phyloP scores from a whole-genome alignment of 179 eudicot species.

The Sideroxylon spinosum region DNA sequence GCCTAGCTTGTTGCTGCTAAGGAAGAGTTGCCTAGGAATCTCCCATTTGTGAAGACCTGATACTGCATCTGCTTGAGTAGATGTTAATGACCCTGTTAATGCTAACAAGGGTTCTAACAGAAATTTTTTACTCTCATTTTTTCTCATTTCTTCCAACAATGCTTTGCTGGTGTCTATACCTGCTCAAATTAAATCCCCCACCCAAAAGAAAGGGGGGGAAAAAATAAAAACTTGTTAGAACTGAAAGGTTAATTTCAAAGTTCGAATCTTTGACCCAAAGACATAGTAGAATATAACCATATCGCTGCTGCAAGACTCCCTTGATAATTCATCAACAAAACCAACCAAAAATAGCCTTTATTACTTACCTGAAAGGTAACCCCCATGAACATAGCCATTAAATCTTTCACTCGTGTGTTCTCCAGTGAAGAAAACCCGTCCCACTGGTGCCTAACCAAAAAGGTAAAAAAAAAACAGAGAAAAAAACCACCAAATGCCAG shows the following conservation, averaged over 20 bases:
- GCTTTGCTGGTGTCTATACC: slow-evolving; percentile 74
- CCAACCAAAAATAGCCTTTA: background rate
- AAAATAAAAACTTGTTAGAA: too few species aligned
- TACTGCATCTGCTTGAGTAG: slow-evolving; percentile 40
- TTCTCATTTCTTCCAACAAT: slow-evolving; percentile 60
- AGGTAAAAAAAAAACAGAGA: too few species aligned
- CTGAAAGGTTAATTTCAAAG: too few species aligned
- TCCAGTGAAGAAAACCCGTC: slow-evolving; percentile 70
- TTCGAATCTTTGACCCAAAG: too few species aligned
- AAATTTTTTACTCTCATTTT: slow-evolving; percentile 32
- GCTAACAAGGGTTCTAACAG: slow-evolving; percentile 59
- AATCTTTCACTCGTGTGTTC: slow-evolving; percentile 91
- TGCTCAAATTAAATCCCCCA: slow-evolving; percentile 17
- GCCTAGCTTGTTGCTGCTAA: slow-evolving; percentile 49
- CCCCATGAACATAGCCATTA: slow-evolving; percentile 90
- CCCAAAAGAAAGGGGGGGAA: background rate
- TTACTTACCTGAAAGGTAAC: slow-evolving; percentile 65
- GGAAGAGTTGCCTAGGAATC: slow-evolving; percentile 53
- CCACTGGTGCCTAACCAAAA: slow-evolving; percentile 62
- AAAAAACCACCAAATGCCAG: background rate
- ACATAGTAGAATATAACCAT: too few species aligned
- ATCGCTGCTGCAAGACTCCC: too few species aligned
- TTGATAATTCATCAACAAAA: too few species aligned
- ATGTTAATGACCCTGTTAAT: slow-evolving; percentile 42
- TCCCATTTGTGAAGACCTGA: slow-evolving; percentile 55